Evolutionary conservation across 257 asterid species (phyloP).

Genomic region (Ehretia macrophylla): DNA sequence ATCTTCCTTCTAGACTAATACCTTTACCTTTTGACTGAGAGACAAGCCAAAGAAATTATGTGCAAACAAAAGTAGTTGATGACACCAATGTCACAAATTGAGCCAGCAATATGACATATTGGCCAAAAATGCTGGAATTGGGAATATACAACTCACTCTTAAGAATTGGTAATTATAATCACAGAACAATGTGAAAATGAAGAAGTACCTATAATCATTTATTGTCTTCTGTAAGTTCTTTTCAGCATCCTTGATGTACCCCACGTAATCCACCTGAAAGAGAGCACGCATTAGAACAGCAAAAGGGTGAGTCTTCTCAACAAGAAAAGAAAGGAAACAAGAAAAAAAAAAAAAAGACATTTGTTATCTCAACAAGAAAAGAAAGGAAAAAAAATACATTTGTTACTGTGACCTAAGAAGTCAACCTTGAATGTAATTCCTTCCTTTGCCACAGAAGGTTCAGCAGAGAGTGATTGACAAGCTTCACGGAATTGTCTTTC

Average conservation of each 20-base stretch:
- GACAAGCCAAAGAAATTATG: too few species aligned
- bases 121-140: neutral
- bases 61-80: too few species aligned
- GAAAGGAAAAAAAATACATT: constrained; percentile 10
- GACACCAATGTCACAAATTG: too few species aligned
- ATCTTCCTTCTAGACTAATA: too few species aligned
- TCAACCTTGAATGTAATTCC: constrained; percentile 66
- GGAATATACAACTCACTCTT: neutral
- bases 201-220: constrained; percentile 65
- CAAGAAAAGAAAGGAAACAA: constrained; percentile 12
- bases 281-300: neutral
- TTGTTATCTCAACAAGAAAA: constrained; percentile 9
- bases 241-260: constrained; percentile 79
- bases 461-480: constrained; percentile 53
- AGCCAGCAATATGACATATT: neutral
- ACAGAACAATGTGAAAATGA: constrained; percentile 9
- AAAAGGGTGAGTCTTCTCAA: constrained; percentile 13
- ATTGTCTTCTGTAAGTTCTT: constrained; percentile 63
- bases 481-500: constrained; percentile 93
- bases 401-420: constrained; percentile 9
- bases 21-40: too few species aligned
- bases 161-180: constrained; percentile 15
- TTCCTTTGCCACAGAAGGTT: constrained; percentile 44
- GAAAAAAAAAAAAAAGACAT: too few species aligned
- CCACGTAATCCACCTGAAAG: constrained; percentile 71